These are phyloP conservation scores for Aphanomyces astaci DNA, from an alignment of 352 stramenopile genomes.

Conservation along the genomic window DNA sequence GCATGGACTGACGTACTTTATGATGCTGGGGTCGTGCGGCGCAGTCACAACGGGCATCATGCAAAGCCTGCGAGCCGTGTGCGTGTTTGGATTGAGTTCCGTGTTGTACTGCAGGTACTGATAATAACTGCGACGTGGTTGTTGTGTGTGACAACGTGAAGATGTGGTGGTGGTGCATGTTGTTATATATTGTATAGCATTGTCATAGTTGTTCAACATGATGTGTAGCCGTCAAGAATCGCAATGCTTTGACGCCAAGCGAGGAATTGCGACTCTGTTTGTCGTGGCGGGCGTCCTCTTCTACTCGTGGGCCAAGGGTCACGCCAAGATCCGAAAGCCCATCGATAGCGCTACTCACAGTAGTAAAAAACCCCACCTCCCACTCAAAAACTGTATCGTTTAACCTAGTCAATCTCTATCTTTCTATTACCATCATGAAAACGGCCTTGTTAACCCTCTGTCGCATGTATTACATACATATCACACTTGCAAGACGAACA, in stretches of 20 bases:
- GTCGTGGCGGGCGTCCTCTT: conserved; percentile 76
- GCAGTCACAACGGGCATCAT: conserved; percentile 82
- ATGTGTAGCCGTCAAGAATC: conserved; percentile 55
- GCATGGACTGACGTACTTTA: conserved; percentile 78
- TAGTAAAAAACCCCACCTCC: background rate
- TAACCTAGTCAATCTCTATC: background rate
- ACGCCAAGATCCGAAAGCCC: conserved; percentile 29
- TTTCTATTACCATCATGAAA: background rate
- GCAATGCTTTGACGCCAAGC: conserved; percentile 79
- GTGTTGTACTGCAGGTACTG: conserved; percentile 57
- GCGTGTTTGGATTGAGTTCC: conserved; percentile 77
- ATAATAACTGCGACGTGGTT: background rate
- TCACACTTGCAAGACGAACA: too few species aligned
- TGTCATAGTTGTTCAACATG: too few species aligned
- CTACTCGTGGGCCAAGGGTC: conserved; percentile 80
- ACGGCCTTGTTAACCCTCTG: too few species aligned
- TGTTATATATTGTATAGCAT: background rate
- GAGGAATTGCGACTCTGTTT: conserved; percentile 69
- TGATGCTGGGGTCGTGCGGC: conserved; percentile 70
- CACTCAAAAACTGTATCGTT: conserved; percentile 16
- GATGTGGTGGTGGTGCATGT: background rate
- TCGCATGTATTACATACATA: too few species aligned
- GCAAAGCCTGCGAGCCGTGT: conserved; percentile 80
- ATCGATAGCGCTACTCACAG: background rate
- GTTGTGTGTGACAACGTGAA: background rate